Base-by-base conservation (phyloP, 2,329 filamentous ascomycete species). In the Cryphonectria naterciae region DNA sequence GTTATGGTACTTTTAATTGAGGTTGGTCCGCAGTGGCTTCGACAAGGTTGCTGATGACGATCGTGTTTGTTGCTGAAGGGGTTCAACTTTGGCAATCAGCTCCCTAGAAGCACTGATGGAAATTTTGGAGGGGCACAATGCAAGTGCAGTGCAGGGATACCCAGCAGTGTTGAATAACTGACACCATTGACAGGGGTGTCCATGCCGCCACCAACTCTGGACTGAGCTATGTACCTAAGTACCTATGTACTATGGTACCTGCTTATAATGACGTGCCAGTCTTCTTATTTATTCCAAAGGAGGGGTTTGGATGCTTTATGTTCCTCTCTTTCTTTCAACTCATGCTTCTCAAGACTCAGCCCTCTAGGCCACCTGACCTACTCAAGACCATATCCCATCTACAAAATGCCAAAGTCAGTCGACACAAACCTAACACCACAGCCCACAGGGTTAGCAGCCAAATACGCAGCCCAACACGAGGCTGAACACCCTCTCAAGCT, bases 401-500 rank as follows among this genome's bases (percentile, higher is more conserved):
- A n/a, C 70, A 75, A 49, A 43, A 86, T 86, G 84, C 70, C 82
- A 28, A 78, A 77, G 63, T 41, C 69, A 13, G 81, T 87, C 68
- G 86, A 88, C 75, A 87, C 83, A 0, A 83, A 82, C 1, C 79
- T 88, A 11, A 82, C 81, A 3, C 77, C 83, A 2, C 77, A 83
- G 72, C 78, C 86, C 19, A 85, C 85, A 0, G 87, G 87, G 41
- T 81, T 81, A 0, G 87, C 87, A 0, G 85, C 83, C 54, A 65
- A 77, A 17, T 80, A 87, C 64, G 87, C 84, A 0, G 80, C 80
- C 17, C 74, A 79, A 13, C 86, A 89, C 77, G 75, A 81, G 10
- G 76, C 78, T 25, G 83, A 86, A 46, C 82, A 89, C 46, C 79
- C 80, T 6, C 80, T 92, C 43, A 92, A 91, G 78, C 83, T 94